Evolutionary conservation across 352 stramenopile genomes (phyloP).

Genomic region (Poterioochromonas sp.): DNA sequence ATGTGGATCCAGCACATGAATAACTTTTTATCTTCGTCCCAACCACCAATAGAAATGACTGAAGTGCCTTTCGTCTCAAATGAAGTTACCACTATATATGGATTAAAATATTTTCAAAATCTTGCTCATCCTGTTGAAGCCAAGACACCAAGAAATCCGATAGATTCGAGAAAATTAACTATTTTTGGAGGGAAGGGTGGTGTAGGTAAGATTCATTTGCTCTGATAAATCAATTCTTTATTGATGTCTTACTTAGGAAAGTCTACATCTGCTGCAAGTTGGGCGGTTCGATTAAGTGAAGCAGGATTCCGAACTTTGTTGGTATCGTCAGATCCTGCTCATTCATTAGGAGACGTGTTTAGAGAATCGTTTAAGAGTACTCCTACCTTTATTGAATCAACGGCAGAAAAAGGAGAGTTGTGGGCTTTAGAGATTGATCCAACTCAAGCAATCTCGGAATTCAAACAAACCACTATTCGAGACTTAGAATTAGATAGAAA

Average conservation of each 20-base stretch:
- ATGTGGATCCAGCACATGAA: not conserved
- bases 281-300: slow-evolving; percentile 38
- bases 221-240: too few relatives aligned
- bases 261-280: slow-evolving; percentile 8
- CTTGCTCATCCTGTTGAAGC: not conserved
- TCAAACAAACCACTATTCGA: slow-evolving; percentile 39
- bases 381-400: slow-evolving; percentile 49
- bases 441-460: slow-evolving; percentile 52
- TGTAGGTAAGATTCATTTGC: too few relatives aligned
- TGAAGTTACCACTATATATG: slow-evolving; percentile 57
- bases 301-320: slow-evolving; percentile 51
- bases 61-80: slow-evolving; percentile 66
- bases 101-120: slow-evolving; percentile 27
- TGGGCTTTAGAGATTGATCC: slow-evolving; percentile 62
- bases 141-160: not conserved
- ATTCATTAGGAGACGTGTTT: slow-evolving; percentile 65
- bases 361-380: slow-evolving; percentile 50
- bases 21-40: too few relatives aligned
- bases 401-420: slow-evolving; percentile 52
- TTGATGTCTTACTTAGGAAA: slow-evolving; percentile 54
- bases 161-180: not conserved
- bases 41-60: slow-evolving; percentile 52
- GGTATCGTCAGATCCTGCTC: slow-evolving; percentile 69
- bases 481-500: slow-evolving; percentile 51
- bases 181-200: slow-evolving; percentile 67